Base-by-base conservation (phyloP, 2,329 filamentous ascomycete species). In the Chaetomium olivaceum region DNA sequence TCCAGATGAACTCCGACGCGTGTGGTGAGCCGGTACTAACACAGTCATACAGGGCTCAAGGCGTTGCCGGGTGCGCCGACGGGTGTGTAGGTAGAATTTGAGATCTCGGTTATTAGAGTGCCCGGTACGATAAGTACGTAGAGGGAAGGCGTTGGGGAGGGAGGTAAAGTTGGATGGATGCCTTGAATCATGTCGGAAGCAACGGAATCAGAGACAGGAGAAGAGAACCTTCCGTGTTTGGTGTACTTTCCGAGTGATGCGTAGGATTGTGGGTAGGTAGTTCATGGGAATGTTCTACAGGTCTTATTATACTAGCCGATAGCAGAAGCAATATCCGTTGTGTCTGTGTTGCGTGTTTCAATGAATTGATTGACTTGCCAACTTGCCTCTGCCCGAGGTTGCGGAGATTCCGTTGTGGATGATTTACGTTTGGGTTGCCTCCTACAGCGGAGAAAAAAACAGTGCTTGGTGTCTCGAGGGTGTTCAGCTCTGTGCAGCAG, bases 41-140 rank as follows among this genome's bases (percentile, higher is more conserved):
- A 33, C 11, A 4, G 31, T 31, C 16, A 4, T 12, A 33, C 57
- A 69, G 67, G 65, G 67, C 58, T 69, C 61, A 56, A 65, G n/a
- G 58, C 55, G 25, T 55, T 66, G 43, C 62, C 67, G 11, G 62
- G 64, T 12, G 54, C 43, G 33, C 52, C 43, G 19, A 25, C 11
- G 21, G 55, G 59, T 16, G 31, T 51, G 29, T 43, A 56, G 43
- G 46, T 43, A 56, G 43, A 31, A 29, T 33, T 4, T 63, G 43
- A 25, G 6, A 2, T 25, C 5, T 11, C 25, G 9, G 11, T 2
- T 1, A 12, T 14, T 52, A 11, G 58, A 43, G 43, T 7, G 12
- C 3, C 16, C 8, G 14, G 19, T 25, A 33, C 8, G 43, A 58
- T 55, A 36, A n/a, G 14, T 29, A 25, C 14, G 39, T 39, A 23